Evolutionary conservation across 2,329 filamentous ascomycete genomes (phyloP), one percentile per base, ranked within the genome.

Genomic region (Orbilia brochopaga): DNA sequence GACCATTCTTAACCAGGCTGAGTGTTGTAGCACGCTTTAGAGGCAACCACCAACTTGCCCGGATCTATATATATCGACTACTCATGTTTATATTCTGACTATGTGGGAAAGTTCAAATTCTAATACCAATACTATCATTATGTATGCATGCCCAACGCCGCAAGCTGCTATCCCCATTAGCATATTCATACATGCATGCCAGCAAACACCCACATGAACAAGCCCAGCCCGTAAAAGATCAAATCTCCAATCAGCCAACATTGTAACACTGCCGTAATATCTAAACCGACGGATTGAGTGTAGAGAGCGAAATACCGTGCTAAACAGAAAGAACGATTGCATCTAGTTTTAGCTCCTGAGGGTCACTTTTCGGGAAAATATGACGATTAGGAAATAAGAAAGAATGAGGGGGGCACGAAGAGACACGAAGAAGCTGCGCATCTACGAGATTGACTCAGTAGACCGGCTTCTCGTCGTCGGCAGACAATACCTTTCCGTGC

Each of bases 401-500:
- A 44, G 27, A 51, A 8, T 50, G 48, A 24, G 24, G 27, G 21
- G 35, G 56, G 42, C 37, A 19, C 17, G 32, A 35, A 37, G 21
- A 44, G 56, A 51, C 37, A 19, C 17, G 35, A 50, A 51, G 8
- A 54, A 50, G 51, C 37, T 42, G 5, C 19, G 50, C 27, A 42
- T 69, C 40, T 54, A 69, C 35, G 42, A 52, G 57, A 52, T 61
- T 3, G 21, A 44, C 61, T 40, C 62, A 69, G 46, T 69, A 69
- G 65, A 62, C 65, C 35, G 58, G 52, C 53, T 69, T 69, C 62
- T 69, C 65, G 42, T 69, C 65, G 42, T 69, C 65, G 42, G 52
- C 58, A 63, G 65, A 44, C 35, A 42, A 30, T 69, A 69, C 65
- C 65, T 69, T 69, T 63, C 65, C 65, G n/a, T 62, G 65, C 8